Conservation (phyloP, 352 stramenopile genomes). For the Globisporangium canariense region DNA sequence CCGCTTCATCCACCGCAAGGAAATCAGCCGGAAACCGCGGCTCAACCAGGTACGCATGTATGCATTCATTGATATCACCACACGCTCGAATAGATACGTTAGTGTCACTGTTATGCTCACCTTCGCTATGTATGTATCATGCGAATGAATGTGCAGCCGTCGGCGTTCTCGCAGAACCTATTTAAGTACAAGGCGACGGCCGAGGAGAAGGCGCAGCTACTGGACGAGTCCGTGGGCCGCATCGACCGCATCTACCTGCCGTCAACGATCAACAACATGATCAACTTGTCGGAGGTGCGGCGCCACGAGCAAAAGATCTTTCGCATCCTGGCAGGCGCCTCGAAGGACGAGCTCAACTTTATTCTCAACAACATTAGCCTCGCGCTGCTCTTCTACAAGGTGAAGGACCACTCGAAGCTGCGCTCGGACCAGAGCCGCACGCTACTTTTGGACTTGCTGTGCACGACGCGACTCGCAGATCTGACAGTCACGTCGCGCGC, state of each 20-base stretch:
- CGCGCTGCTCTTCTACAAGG: conserved; percentile 97
- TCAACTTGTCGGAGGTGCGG: conserved; percentile 79
- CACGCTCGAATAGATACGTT: background rate
- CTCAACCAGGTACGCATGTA: conserved; percentile 34
- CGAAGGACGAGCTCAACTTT: conserved; percentile 96
- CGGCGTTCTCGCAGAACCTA: conserved; percentile 64
- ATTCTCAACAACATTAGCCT: conserved; percentile 94
- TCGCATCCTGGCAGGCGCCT: conserved; percentile 92
- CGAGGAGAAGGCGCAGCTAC: conserved; percentile 72
- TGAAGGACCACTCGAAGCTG: conserved; percentile 90
- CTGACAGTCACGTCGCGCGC: conserved; percentile 91
- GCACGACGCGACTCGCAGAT: conserved; percentile 89
- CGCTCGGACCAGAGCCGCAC: conserved; percentile 87
- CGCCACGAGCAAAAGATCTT: conserved; percentile 94
- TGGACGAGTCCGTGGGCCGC: conserved; percentile 64
- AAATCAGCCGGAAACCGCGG: conserved; percentile 59
- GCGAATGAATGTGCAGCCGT: conserved; percentile 22
- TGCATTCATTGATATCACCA: background rate
- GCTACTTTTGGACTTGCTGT: conserved; percentile 93
- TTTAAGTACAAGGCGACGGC: conserved; percentile 82
- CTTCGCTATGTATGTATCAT: background rate
- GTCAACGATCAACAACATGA: conserved; percentile 88
- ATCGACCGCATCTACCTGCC: conserved; percentile 85
- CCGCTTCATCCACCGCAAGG: conserved; percentile 70
- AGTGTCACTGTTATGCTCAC: conserved; percentile 1